Percentiles rank a stretch among this genome's conserved stretches.
phyloP scores from a whole-genome alignment of 129 eudicot species.

The Chrysanthemum seticuspe region DNA sequence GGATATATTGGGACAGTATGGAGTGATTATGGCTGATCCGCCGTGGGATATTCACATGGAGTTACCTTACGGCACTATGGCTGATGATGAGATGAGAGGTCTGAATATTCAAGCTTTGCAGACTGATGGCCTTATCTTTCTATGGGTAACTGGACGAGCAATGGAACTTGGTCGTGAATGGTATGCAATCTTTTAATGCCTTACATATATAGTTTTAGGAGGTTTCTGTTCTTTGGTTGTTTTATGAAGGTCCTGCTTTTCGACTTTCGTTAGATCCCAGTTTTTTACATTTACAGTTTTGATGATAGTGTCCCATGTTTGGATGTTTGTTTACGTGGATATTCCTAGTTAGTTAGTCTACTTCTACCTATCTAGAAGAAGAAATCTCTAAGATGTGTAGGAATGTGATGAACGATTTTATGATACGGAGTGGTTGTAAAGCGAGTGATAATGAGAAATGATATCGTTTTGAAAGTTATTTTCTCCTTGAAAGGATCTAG shows the following conservation, averaged over 20 bases:
- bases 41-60: constrained; percentile 99
- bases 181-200: constrained; percentile 37
- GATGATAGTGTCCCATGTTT: too few relatives aligned
- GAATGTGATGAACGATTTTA: background rate
- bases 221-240: background rate
- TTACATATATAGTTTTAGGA: background rate
- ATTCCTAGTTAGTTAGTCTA: too few relatives aligned
- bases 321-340: too few relatives aligned
- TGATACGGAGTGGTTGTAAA: background rate
- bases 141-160: constrained; percentile 99
- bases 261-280: background rate
- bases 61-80: constrained; percentile 98
- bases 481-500: background rate
- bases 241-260: background rate
- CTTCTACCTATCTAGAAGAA: too few relatives aligned
- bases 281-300: too few relatives aligned
- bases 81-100: constrained; percentile 96
- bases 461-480: background rate
- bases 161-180: constrained; percentile 99
- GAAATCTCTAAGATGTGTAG: background rate
- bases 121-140: constrained; percentile 93
- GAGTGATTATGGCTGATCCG: constrained; percentile 99
- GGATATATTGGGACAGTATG: constrained; percentile 96
- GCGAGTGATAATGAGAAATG: background rate
- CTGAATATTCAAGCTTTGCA: constrained; percentile 96